These are phyloP conservation scores for Kurtzmaniella cleridarum DNA, from an alignment of 805 yeast genomes.

Conservation along the genomic window DNA sequence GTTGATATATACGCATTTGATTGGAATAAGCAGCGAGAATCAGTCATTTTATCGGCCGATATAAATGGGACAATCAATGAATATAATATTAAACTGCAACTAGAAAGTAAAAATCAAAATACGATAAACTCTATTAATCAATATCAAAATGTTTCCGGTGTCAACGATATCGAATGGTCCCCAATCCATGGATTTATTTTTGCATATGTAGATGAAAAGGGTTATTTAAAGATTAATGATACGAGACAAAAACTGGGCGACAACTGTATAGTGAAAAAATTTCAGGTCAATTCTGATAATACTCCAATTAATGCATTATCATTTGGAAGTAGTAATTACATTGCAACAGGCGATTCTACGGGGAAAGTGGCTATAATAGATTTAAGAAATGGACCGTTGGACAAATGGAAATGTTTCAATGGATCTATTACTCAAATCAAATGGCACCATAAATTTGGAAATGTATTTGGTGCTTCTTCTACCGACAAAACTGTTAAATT, in stretches of 20 bases:
- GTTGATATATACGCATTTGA: slow-evolving; percentile 63
- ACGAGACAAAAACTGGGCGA: slow-evolving; percentile 27
- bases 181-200: slow-evolving; percentile 57
- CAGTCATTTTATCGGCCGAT: slow-evolving; percentile 54
- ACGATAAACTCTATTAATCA: slow-evolving; percentile 1
- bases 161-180: slow-evolving; percentile 72
- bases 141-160: slow-evolving; percentile 35
- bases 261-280: slow-evolving; percentile 6
- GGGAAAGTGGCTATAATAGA: slow-evolving; percentile 66
- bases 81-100: slow-evolving; percentile 58
- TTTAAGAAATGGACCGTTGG: slow-evolving; percentile 33
- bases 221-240: slow-evolving; percentile 48
- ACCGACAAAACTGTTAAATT: slow-evolving; percentile 58
- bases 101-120: slow-evolving; percentile 15
- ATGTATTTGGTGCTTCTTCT: slow-evolving; percentile 61
- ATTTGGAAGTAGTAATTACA: slow-evolving; percentile 51
- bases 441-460: slow-evolving; percentile 61
- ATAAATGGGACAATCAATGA: slow-evolving; percentile 58
- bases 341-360: slow-evolving; percentile 63
- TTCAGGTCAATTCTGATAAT: slow-evolving; percentile 10
- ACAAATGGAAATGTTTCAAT: slow-evolving; percentile 33
- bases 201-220: slow-evolving; percentile 64
- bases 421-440: slow-evolving; percentile 59
- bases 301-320: slow-evolving; percentile 53
- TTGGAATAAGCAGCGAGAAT: slow-evolving; percentile 69